These are phyloP conservation scores for Stevia rebaudiana DNA, from an alignment of 140 eudicot genomes.

Conservation along the genomic window DNA sequence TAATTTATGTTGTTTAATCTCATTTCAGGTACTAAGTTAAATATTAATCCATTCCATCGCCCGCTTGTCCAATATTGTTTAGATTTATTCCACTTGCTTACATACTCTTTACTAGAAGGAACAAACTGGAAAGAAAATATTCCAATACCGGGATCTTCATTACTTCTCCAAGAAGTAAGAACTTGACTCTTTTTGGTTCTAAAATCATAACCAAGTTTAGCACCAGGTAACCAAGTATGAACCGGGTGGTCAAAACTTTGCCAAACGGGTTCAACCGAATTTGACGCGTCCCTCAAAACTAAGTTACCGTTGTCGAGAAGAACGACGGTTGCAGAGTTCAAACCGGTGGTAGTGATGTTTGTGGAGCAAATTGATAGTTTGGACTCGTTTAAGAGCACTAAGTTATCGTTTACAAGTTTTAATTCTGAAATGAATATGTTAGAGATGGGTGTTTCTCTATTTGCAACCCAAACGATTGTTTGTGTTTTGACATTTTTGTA, in stretches of 20 bases:
- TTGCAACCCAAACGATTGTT: conserved; percentile 69
- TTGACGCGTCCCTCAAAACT: conserved; percentile 36
- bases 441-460: conserved; percentile 47
- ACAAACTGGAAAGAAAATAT: conserved; percentile 42
- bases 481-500: conserved; percentile 30
- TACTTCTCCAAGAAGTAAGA: conserved; percentile 69
- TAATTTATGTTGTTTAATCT: conserved; percentile 28
- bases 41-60: conserved; percentile 49
- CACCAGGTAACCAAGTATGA: conserved; percentile 67
- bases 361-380: conserved; percentile 53
- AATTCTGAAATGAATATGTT: conserved; percentile 37
- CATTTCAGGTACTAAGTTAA: conserved; percentile 60
- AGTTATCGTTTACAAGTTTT: conserved; percentile 40
- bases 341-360: conserved; percentile 17
- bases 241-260: conserved; percentile 60
- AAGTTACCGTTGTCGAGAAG: conserved; percentile 62
- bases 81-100: conserved; percentile 54
- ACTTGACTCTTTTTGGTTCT: conserved; percentile 29
- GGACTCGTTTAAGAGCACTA: conserved; percentile 43
- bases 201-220: conserved; percentile 44
- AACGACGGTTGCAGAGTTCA: conserved; percentile 30
- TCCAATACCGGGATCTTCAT: conserved; percentile 59
- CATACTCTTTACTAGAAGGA: conserved; percentile 40
- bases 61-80: conserved; percentile 65
- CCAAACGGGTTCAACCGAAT: conserved; percentile 41